phyloP scores from a whole-genome alignment of 1,284 basidiomycete species.

The Termitomyces sp. region DNA sequence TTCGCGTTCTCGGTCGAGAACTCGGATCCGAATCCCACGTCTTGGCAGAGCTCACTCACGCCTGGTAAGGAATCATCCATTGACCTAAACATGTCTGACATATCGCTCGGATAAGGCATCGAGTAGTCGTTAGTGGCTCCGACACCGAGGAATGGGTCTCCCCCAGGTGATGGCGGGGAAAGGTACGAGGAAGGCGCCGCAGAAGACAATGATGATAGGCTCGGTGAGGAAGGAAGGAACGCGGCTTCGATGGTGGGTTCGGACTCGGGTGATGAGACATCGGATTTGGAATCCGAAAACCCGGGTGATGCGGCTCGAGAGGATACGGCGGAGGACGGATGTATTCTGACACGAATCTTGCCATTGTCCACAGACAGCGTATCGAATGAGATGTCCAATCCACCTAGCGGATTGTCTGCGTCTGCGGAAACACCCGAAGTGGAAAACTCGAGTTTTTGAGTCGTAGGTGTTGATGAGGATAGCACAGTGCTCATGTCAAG shows the following conservation, averaged over 20 bases:
- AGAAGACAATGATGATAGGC: conserved; percentile 13
- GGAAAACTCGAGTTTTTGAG: conserved; percentile 48
- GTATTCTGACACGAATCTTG: conserved; percentile 69
- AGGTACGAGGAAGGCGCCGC: conserved; percentile 22
- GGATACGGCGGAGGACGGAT: conserved; percentile 47
- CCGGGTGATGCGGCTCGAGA: conserved; percentile 35
- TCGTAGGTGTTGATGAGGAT: conserved; percentile 27
- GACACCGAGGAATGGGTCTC: conserved; percentile 55
- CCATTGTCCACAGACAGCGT: conserved; percentile 57
- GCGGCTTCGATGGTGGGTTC: conserved; percentile 20
- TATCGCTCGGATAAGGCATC: conserved; percentile 31
- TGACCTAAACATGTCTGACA: conserved; percentile 29
- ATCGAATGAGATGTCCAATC: conserved; percentile 69
- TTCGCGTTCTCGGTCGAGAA: conserved; percentile 34
- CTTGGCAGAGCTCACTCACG: conserved; percentile 23
- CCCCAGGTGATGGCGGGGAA: conserved; percentile 22
- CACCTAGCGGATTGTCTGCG: conserved; percentile 46
- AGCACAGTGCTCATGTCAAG: conserved; percentile 29
- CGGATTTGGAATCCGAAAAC: conserved; percentile 25
- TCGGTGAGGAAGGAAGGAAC: conserved; percentile 21
- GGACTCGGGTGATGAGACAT: conserved; percentile 25
- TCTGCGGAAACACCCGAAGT: conserved; percentile 41
- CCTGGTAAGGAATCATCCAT: conserved; percentile 25
- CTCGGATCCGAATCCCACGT: conserved; percentile 39
- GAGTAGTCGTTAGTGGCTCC: conserved; percentile 38